phyloP scores from a whole-genome alignment of 2,329 filamentous ascomycete genomes.

The Fusarium falciforme region DNA sequence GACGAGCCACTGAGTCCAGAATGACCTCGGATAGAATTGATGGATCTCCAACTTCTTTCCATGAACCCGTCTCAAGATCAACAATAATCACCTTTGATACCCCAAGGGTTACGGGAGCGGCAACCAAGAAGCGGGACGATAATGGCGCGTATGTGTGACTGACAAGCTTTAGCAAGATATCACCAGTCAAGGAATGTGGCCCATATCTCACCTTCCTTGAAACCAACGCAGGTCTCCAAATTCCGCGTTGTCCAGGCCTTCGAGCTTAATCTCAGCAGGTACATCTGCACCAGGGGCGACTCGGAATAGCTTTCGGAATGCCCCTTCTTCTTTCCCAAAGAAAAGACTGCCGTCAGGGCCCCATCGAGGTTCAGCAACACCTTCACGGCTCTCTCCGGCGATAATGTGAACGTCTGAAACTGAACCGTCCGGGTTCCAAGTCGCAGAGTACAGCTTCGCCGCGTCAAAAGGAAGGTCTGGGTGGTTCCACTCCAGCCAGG shows the following conservation, averaged over 20 bases:
- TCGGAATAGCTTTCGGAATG: constrained; percentile 61
- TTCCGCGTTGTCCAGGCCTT: constrained; percentile 55
- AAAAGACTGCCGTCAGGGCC: constrained; percentile 60
- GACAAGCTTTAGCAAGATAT: not conserved
- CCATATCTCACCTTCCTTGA: constrained; percentile 45
- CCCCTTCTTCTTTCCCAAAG: constrained; percentile 58
- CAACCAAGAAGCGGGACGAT: constrained; percentile 49
- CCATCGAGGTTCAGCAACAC: constrained; percentile 64
- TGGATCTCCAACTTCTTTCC: constrained; percentile 46
- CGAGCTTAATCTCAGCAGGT: constrained; percentile 47
- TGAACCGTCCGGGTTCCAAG: constrained; percentile 51
- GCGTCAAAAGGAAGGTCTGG: constrained; percentile 64
- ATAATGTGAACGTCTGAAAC: constrained; percentile 50
- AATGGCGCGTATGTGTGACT: constrained; percentile 56
- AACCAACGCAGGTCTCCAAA: constrained; percentile 50
- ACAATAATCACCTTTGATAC: constrained; percentile 51
- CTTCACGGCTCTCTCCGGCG: constrained; percentile 56
- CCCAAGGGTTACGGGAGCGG: constrained; percentile 49
- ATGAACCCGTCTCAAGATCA: constrained; percentile 49
- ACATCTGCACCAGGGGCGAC: constrained; percentile 44
- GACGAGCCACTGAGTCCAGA: constrained; percentile 49
- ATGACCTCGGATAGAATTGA: constrained; percentile 48
- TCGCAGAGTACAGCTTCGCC: constrained; percentile 56
- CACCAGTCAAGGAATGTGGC: fast-evolving
- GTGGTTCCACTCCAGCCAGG: constrained; percentile 67